Conservation (phyloP, 768 basidiomycete genomes). For the Austroboletus festivus region DNA sequence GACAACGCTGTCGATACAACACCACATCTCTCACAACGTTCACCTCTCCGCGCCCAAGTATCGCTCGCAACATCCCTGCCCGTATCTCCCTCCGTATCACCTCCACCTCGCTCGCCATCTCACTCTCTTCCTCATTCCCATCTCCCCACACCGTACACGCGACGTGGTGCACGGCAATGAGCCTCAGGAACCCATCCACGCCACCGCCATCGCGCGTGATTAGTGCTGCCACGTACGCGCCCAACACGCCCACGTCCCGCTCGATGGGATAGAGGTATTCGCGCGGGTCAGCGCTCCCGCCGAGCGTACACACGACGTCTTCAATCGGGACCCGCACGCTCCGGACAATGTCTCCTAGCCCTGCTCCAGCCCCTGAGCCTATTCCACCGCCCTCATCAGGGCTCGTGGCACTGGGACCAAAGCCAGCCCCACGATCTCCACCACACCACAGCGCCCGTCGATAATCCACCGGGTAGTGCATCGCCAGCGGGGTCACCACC, state of each 20-base stretch:
- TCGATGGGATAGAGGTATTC: conserved; percentile 77
- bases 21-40: conserved; percentile 53
- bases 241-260: conserved; percentile 54
- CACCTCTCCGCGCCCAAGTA: conserved; percentile 48
- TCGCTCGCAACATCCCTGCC: conserved; percentile 48
- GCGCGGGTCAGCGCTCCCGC: conserved; percentile 35
- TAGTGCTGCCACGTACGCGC: conserved; percentile 55
- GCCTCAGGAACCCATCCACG: conserved; percentile 56
- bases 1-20: conserved; percentile 49
- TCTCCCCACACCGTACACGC: conserved; percentile 68
- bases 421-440: conserved; percentile 35
- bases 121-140: not conserved
- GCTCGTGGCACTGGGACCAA: too few relatives aligned
- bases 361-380: not conserved
- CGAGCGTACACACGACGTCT: conserved; percentile 42
- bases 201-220: conserved; percentile 30
- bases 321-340: conserved; percentile 52
- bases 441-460: conserved; percentile 84
- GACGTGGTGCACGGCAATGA: conserved; percentile 77
- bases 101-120: conserved; percentile 8
- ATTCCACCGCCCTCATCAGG: not conserved
- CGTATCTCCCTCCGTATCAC: conserved; percentile 25
- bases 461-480: conserved; percentile 78
- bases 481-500: conserved; percentile 72
- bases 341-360: conserved; percentile 36